Percentiles rank a stretch among this genome's conserved stretches.
Evolutionary conservation across 2,329 filamentous ascomycete species (phyloP).

Genomic region (Fusarium sp.): DNA sequence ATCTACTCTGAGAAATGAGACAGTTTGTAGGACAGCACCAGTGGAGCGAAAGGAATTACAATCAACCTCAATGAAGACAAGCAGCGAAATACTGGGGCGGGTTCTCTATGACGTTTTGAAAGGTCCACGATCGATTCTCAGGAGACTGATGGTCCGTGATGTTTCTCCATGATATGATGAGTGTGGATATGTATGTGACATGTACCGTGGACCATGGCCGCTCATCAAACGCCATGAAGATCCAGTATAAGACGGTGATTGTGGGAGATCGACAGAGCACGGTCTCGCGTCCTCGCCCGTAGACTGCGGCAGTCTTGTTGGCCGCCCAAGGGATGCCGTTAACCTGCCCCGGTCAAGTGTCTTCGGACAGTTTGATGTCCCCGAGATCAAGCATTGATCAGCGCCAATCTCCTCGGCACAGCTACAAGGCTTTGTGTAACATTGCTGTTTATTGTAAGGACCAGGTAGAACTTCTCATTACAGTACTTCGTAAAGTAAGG

Average conservation of each 20-base stretch:
- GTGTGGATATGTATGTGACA: constrained; percentile 17
- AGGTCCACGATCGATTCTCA: not conserved
- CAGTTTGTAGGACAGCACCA: not conserved
- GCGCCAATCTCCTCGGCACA: not conserved
- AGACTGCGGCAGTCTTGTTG: constrained; percentile 11
- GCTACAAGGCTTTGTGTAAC: not conserved
- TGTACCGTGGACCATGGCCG: not conserved
- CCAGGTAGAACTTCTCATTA: not conserved
- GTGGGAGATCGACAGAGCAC: constrained; percentile 14
- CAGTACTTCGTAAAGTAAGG: constrained; percentile 4
- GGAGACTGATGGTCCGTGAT: constrained; percentile 4
- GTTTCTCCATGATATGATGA: constrained; percentile 27
- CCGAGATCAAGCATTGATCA: constrained; percentile 8
- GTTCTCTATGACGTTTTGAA: constrained; percentile 1
- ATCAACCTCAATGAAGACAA: not conserved
- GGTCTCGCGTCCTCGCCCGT: constrained; percentile 8
- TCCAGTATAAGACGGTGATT: constrained; percentile 18
- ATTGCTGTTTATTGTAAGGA: not conserved
- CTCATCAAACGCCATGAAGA: constrained; percentile 13
- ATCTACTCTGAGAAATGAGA: not conserved
- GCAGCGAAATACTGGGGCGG: not conserved
- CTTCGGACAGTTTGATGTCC: not conserved
- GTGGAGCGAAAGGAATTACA: not conserved
- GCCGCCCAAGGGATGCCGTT: not conserved
- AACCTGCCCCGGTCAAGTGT: not conserved